phyloP scores from a whole-genome alignment of 371 early-diverging fungal genomes.

The Cladochytrium tenue region DNA sequence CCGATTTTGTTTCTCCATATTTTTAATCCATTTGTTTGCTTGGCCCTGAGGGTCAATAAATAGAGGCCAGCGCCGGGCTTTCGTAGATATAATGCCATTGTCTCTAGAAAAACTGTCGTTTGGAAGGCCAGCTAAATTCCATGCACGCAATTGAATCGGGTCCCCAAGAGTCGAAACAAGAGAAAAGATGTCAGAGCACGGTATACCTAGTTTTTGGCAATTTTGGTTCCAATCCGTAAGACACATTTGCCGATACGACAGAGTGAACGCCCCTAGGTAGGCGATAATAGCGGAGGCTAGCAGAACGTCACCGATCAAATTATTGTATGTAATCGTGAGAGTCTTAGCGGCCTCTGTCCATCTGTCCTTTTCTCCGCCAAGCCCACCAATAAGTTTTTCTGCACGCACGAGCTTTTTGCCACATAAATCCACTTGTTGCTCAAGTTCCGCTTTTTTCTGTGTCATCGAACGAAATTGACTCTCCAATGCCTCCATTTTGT shows the following conservation, averaged over 20 bases:
- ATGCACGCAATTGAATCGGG: conserved; percentile 53
- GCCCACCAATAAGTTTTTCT: conserved; percentile 58
- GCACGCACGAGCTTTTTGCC: conserved; percentile 56
- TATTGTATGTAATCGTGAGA: conserved; percentile 38
- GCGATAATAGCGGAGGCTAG: conserved; percentile 53
- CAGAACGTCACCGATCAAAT: conserved; percentile 55
- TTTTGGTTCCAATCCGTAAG: conserved; percentile 45
- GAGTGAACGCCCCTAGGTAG: conserved; percentile 58
- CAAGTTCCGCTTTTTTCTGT: conserved; percentile 54
- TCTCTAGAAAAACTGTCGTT: conserved; percentile 58
- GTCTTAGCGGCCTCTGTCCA: conserved; percentile 54
- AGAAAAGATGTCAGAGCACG: conserved; percentile 46
- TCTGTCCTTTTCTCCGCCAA: conserved; percentile 60
- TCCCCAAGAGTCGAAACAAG: conserved; percentile 47
- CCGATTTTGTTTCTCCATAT: conserved; percentile 53
- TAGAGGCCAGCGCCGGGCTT: conserved; percentile 54
- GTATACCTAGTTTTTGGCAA: conserved; percentile 35
- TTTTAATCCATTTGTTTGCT: conserved; percentile 65
- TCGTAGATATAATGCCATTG: conserved; percentile 56
- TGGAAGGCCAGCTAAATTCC: conserved; percentile 57
- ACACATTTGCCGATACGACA: conserved; percentile 42
- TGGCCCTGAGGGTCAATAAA: conserved; percentile 60
- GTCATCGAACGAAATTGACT: conserved; percentile 51
- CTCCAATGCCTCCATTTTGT: conserved; percentile 52
- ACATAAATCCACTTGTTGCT: conserved; percentile 54